phyloP scores from a whole-genome alignment of 2,329 filamentous ascomycete genomes.

The Botrytis fabae region DNA sequence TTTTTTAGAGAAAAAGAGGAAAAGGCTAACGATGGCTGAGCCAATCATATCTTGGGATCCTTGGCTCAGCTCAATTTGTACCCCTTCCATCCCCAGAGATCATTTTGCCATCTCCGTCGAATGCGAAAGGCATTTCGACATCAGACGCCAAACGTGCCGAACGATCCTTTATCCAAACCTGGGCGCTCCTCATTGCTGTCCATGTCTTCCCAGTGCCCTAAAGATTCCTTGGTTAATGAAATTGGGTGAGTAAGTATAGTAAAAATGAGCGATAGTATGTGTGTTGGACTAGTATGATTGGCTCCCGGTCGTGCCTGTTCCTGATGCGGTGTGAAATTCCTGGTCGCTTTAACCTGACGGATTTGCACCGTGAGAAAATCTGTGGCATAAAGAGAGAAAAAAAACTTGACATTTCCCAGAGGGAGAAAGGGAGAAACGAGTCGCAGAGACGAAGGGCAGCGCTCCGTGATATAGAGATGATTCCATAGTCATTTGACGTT shows the following conservation, averaged over 20 bases:
- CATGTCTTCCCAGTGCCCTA: background rate
- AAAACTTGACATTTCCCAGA: background rate
- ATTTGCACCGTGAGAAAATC: background rate
- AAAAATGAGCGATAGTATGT: constrained; percentile 3
- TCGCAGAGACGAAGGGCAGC: background rate
- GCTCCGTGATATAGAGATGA: background rate
- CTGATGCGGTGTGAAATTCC: constrained; percentile 16
- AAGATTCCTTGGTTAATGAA: background rate
- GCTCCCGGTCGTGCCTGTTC: constrained; percentile 10
- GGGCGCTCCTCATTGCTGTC: background rate
- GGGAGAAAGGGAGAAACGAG: background rate
- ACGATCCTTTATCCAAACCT: background rate
- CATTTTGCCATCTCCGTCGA: background rate
- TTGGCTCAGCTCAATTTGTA: background rate
- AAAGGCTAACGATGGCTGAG: constrained; percentile 14
- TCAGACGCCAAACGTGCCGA: background rate
- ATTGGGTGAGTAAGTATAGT: constrained; percentile 8
- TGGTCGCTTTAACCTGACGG: constrained; percentile 15
- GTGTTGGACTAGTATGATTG: constrained; percentile 21
- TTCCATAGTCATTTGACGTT: background rate
- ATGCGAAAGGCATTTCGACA: background rate
- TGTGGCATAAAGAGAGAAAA: background rate
- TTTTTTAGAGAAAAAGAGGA: background rate
- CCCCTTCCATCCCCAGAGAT: background rate
- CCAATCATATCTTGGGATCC: constrained; percentile 18